Evolutionary conservation across 805 yeast genomes (phyloP).

Genomic region (Metschnikowia gruessii): DNA sequence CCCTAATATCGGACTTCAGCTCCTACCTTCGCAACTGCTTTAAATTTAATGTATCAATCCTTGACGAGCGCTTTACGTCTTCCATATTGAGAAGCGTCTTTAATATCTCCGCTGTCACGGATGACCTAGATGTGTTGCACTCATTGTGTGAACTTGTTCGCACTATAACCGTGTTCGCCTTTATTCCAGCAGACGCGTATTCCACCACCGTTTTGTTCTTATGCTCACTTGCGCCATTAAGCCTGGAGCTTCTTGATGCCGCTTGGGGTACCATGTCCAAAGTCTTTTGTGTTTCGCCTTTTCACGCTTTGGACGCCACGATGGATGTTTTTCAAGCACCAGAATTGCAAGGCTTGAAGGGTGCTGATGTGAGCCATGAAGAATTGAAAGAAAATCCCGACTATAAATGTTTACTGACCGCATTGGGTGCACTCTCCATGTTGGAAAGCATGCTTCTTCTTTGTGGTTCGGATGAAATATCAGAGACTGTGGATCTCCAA

Average conservation of each 20-base stretch:
- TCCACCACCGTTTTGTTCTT: conserved; percentile 41
- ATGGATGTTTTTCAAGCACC: conserved; percentile 24
- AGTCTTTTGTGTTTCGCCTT: conserved; percentile 38
- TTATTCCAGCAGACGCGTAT: conserved; percentile 42
- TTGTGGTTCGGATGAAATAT: conserved; percentile 5
- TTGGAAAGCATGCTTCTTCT: conserved; percentile 28
- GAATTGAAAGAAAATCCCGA: conserved; percentile 3
- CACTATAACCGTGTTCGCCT: conserved; percentile 44
- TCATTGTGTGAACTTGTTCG: conserved; percentile 42
- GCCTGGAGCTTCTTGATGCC: conserved; percentile 31
- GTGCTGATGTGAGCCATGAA: conserved; percentile 6
- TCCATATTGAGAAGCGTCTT: conserved; percentile 34
- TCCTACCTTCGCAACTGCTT: conserved; percentile 44
- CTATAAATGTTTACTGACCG: conserved; percentile 4
- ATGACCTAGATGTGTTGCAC: conserved; percentile 34
- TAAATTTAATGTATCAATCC: conserved; percentile 44
- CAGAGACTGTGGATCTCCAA: conserved; percentile 4
- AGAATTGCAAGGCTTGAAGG: conserved; percentile 19
- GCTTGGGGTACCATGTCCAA: conserved; percentile 40
- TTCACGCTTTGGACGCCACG: conserved; percentile 22
- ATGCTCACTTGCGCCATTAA: conserved; percentile 39
- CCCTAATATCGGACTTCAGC: conserved; percentile 18
- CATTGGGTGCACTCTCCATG: conserved; percentile 38
- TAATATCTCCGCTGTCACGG: conserved; percentile 39
- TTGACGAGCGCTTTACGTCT: conserved; percentile 37